Evolutionary conservation across 1,284 basidiomycete genomes (phyloP), one percentile per base, ranked within the genome.

Genomic region (Retiboletus flavoniger): DNA sequence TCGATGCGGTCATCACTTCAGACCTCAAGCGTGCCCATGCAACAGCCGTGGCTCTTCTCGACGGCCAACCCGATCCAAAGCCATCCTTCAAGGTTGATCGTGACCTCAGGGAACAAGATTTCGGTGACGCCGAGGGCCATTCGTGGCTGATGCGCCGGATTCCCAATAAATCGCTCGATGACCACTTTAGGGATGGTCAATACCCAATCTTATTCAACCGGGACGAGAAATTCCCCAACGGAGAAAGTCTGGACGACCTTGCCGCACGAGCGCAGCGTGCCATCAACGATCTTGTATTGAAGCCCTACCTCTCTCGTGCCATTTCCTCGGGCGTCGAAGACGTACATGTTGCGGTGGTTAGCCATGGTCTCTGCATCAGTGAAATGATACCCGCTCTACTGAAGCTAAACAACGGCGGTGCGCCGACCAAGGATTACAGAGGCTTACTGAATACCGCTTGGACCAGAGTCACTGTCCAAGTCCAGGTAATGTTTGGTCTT

Each of bases 281-380:
- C n/a, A 73, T 92, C 21, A 67, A 81, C 21, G 74, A 86, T 9
- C 71, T 86, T 21, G 70, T 93, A 26, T 66, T 90, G 47, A 59
- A 63, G 60, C 84, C 87, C 1, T 78, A 85, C 54, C 68, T 91
- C 14, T 61, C 67, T 63, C 63, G 69, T 16, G 74, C 77, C 0
- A 74, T 73, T 39, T 65, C 66, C 38, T 70, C 74, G 17, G 74
- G 72, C 19, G 64, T 56, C 54, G 71, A 68, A 45, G 74, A 73
- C 26, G 68, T 80, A 7, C 83, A 90, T 61, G 69, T 93, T 35
- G 87, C 85, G 2, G 68, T 94, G 43, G 85, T 93, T 31, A 91
- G 91, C 68, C 91, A 94, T 67, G 91, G 92, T 0, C 70, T 92
- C 39, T 87, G 85, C 67, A 87, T 94, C 39, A 78, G 79, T 49